Base-by-base conservation (phyloP, 345 rosid species). In the Populus nigra region DNA sequence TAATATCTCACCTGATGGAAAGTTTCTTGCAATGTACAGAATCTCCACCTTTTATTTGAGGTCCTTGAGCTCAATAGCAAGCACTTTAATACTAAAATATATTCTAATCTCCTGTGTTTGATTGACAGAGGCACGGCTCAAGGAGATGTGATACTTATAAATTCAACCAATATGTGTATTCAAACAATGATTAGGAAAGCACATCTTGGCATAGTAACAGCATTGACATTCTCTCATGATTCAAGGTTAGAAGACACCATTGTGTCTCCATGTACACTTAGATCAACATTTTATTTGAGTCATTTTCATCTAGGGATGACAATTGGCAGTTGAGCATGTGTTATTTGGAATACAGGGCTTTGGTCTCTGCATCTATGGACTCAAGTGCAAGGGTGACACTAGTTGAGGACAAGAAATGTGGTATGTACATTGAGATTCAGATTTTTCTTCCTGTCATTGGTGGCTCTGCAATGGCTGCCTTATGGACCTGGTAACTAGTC, bases 121-220 rank as follows among this genome's bases (percentile, higher is more conserved):
- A 73, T 79, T 57, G 71, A 84, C 90, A 93, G 97, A 38, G 98
- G 99, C 71, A 91, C 90, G 4, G 74, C 77, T 39, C 84, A 84
- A 86, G 99, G 98, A 71, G 90, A 96, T 74, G 82, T 92, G 36
- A 18, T 86, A 61, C 84, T 92, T 65, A 62, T 94, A 80, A 85
- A 88, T 82, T 79, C 98, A 17, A 50, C 80, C 50, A 87, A 59
- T 62, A 72, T 89, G 96, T 74, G 80, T 75, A 75, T 82, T 73
- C 89, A 76, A 35, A 86, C 76, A 47, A 78, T 76, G 33, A 85
- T 91, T 38, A 88, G 72, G 82, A 90, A 89, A 83, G 98, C 98
- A 73, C 99, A 94, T 86, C 87, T 92, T 38, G 97, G 92, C 79
- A 84, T 94, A 68, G 97, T 91, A 70, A 94, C 98, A 5, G 92